Conservation (phyloP, 495 filamentous ascomycete genomes). For the Aspergillus conjunctus region DNA sequence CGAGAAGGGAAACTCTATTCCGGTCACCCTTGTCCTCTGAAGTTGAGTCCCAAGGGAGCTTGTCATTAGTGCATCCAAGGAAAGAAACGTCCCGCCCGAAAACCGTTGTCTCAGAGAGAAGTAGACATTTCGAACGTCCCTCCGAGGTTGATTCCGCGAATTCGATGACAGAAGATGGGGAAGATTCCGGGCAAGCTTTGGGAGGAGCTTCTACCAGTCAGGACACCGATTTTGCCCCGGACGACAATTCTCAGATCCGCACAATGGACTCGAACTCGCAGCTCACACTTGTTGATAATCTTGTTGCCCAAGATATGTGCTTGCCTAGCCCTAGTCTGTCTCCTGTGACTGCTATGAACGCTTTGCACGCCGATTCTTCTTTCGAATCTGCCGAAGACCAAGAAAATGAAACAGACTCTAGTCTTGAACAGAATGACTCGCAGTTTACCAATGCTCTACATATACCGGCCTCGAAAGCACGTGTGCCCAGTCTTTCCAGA, state of each 20-base stretch:
- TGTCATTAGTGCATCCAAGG: constrained; percentile 18
- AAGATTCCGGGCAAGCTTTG: constrained; percentile 15
- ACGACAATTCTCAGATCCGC: constrained; percentile 26
- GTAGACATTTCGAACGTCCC: constrained; percentile 16
- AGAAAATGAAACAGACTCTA: constrained; percentile 51
- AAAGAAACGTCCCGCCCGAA: constrained; percentile 24
- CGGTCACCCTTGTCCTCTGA: constrained; percentile 46
- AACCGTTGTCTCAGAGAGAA: constrained; percentile 23
- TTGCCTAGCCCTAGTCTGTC: constrained; percentile 94
- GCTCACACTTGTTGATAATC: constrained; percentile 52
- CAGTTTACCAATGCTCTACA: constrained; percentile 29
- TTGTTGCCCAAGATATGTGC: constrained; percentile 80
- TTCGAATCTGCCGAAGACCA: constrained; percentile 47
- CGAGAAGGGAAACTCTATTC: constrained; percentile 39
- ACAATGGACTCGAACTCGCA: constrained; percentile 34
- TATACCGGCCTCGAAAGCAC: constrained; percentile 21
- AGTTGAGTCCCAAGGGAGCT: constrained; percentile 28
- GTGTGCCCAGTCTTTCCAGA: constrained; percentile 14
- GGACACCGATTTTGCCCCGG: constrained; percentile 29
- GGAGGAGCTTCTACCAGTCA: constrained; percentile 26
- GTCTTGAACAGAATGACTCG: constrained; percentile 41
- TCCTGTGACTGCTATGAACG: constrained; percentile 79
- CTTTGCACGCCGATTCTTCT: constrained; percentile 50
- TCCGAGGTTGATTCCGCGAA: constrained; percentile 15
- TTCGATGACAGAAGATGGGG: constrained; percentile 19